Base-by-base conservation (phyloP, 2,329 filamentous ascomycete species). In the Alternaria alternata region DNA sequence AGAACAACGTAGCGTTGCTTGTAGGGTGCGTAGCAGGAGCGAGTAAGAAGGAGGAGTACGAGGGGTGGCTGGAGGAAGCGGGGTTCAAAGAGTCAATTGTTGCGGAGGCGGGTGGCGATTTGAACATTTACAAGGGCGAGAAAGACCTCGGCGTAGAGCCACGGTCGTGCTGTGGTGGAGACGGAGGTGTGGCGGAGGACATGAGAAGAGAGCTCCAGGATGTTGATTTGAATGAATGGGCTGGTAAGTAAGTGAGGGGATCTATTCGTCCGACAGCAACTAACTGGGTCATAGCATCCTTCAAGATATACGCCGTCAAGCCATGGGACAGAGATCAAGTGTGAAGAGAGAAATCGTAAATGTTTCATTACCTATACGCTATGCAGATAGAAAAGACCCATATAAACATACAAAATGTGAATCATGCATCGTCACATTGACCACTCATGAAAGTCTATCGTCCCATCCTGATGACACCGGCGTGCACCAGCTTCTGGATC, bases 401-500 rank as follows among this genome's bases (percentile, higher is more conserved):
- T 53, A 26, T 53, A 30, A 32, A 34, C 49, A 53, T 43, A 53
- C 38, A 53, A 53, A 53, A 22, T 36, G 20, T 36, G 20, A 24
- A n/a, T 38, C 46, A 49, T 49, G 30, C 46, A 24, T 42, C 2
- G 3, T 42, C 41, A 18, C 12, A 16, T 20, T 18, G 34, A 22
- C 8, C 46, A 20, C 18, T 42, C 39, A 16, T 24, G 12, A 16
- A 20, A 24, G 11, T 54, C 28, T 64, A 85, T 77, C 84, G 80
- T 47, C 91, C 91, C 68, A 94, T 85, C 43, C 92, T 88, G 72
- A 97, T 97, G 14, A 97, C 93, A 75, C 95, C 94, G 43, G 94
- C 94, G 55, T 93, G 93, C 68, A 97, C 90, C 72, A 98, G 83
- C 83, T 97, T 97, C 85, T 97, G 93, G 66, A 99, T 91, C 87